phyloP scores from a whole-genome alignment of 2,329 filamentous ascomycete species.

The Clarireedia homoeocarpa region DNA sequence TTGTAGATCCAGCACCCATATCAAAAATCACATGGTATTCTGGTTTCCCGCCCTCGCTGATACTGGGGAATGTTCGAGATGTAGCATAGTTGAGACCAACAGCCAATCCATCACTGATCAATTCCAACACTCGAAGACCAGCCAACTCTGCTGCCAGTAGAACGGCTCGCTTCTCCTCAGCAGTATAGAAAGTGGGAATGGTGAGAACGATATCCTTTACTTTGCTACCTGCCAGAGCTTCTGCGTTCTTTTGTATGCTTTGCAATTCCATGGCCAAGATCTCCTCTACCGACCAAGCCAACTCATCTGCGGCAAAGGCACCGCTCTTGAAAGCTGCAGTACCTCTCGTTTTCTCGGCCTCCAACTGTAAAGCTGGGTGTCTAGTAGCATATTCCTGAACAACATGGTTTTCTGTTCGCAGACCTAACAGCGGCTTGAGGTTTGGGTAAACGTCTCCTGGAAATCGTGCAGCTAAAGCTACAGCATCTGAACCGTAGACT shows the following conservation, averaged over 20 bases:
- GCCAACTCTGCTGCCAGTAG: slow-evolving; percentile 80
- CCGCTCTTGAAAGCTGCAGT: slow-evolving; percentile 78
- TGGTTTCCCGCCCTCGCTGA: slow-evolving; percentile 74
- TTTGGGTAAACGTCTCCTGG: slow-evolving; percentile 93
- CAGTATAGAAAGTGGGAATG: slow-evolving; percentile 81
- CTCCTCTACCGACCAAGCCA: slow-evolving; percentile 78
- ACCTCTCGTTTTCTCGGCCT: slow-evolving; percentile 49
- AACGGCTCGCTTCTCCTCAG: slow-evolving; percentile 81
- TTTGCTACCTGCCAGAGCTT: slow-evolving; percentile 65
- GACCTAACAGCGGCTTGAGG: slow-evolving; percentile 81
- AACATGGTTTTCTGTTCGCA: slow-evolving; percentile 51
- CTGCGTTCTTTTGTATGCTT: slow-evolving; percentile 83
- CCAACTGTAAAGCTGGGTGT: slow-evolving; percentile 71
- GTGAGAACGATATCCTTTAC: slow-evolving; percentile 84
- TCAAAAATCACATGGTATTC: slow-evolving; percentile 94
- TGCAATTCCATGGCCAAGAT: slow-evolving; percentile 93
- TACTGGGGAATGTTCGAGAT: slow-evolving; percentile 76
- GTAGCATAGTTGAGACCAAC: slow-evolving; percentile 96
- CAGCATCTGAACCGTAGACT: slow-evolving; percentile 84
- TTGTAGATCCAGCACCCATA: slow-evolving; percentile 94
- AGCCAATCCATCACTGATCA: slow-evolving; percentile 84
- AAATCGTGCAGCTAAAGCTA: slow-evolving; percentile 79
- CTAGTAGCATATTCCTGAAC: slow-evolving; percentile 64
- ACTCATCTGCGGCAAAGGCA: slow-evolving; percentile 53
- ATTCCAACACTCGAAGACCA: slow-evolving; percentile 73